Evolutionary conservation across 2,329 filamentous ascomycete species (phyloP).

Genomic region (Talaromyces pinophilus): DNA sequence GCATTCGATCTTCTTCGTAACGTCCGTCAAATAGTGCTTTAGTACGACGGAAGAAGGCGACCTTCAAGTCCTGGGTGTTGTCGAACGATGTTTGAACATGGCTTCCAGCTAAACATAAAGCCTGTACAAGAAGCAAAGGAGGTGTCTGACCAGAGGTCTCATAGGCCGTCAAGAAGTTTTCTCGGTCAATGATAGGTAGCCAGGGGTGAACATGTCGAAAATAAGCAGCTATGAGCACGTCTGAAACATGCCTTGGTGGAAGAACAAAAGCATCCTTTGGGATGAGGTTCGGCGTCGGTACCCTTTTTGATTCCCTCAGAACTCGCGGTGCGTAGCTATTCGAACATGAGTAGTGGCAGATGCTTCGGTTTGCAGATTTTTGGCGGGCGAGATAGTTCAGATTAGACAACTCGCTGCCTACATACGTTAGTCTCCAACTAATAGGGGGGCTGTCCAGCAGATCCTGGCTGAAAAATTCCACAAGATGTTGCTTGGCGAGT

Average conservation of each 20-base stretch:
- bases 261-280: constrained; percentile 1
- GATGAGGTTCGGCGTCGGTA: neutral
- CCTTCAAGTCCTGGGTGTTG: neutral
- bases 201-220: constrained; percentile 3
- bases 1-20: constrained; percentile 11
- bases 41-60: constrained; percentile 9
- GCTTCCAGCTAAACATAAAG: constrained; percentile 1
- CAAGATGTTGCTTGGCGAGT: neutral
- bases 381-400: neutral
- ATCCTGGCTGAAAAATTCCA: neutral
- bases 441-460: neutral
- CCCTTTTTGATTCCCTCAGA: neutral
- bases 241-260: neutral
- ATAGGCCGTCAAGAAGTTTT: neutral
- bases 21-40: constrained; percentile 3
- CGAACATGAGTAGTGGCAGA: neutral
- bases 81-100: neutral
- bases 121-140: constrained; percentile 4
- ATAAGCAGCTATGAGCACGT: neutral
- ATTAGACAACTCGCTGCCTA: too few species aligned
- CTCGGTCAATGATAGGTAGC: neutral
- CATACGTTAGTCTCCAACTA: too few species aligned
- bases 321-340: neutral
- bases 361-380: neutral
- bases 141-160: neutral